Evolutionary conservation across 805 yeast species (phyloP), one percentile per base, ranked within the genome.

Genomic region (Metschnikowia cerradonensis): DNA sequence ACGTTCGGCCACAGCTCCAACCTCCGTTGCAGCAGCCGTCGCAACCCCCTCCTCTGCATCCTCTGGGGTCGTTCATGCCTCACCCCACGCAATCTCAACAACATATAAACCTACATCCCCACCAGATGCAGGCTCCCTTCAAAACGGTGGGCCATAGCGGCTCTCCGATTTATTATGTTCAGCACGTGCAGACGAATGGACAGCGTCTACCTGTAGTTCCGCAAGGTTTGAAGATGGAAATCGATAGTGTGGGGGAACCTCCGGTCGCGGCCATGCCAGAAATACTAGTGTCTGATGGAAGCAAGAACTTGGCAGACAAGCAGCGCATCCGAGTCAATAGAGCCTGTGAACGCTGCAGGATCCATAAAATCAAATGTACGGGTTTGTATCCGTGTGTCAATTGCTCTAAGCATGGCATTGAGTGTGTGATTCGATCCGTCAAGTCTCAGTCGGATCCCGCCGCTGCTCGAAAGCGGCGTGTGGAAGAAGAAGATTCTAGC

Each of bases 271-370:
- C 26, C 35, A 10, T 42, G 45, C 45, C 38, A 6, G 45, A 42
- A 22, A 31, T 42, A 17, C 20, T 42, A 11, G 22, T 42, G 14
- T 19, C 48, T n/a, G 35, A 45, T 11, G 33, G 17, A 8, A 14
- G 34, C n/a, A 42, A 15, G 19, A 11, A 5, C 2, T n/a, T 45
- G 7, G 32, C 13, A 10, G 50, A 46, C 8, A 44, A 41, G 32
- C 49, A 19, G 22, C 60, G 78, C 31, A 55, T 71, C 51, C 61
- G 82, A 41, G 84, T 79, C 8, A 66, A 70, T 48, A 75, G 71
- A 53, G 86, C 86, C 1, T 82, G 86, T 55, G 79, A 76, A 48
- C 67, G 81, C 20, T 82, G 86, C 61, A 68, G 82, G 50, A 65
- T 68, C 35, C 81, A 78, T 52, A 81, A 82, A 62, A 78, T 79